Evolutionary conservation across 2,329 filamentous ascomycete species (phyloP).

Genomic region (Aspergillus viridinutans): DNA sequence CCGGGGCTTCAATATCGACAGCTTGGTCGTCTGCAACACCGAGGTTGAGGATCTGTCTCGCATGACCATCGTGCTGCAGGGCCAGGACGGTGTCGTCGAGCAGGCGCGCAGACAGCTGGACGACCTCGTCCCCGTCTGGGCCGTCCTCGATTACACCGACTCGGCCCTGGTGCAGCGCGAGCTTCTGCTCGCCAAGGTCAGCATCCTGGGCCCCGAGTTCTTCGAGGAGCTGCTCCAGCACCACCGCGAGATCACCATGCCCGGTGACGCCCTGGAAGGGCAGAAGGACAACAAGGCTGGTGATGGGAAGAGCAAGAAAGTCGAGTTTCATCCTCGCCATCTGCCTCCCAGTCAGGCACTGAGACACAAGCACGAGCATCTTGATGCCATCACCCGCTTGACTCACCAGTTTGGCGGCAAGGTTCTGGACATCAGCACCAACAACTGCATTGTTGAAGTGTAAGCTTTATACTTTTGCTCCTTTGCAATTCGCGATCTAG

Average conservation of each 20-base stretch:
- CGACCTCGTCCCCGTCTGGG: constrained; percentile 96
- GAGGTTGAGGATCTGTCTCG: constrained; percentile 94
- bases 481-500: background rate
- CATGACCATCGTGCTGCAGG: constrained; percentile 97
- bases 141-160: constrained; percentile 91
- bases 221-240: constrained; percentile 95
- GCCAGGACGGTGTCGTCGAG: constrained; percentile 95
- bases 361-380: constrained; percentile 94
- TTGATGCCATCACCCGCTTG: constrained; percentile 93
- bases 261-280: constrained; percentile 37
- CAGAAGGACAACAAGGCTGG: constrained; percentile 16
- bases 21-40: constrained; percentile 93
- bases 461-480: constrained; percentile 47
- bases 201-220: constrained; percentile 94
- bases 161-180: constrained; percentile 93
- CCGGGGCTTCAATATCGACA: constrained; percentile 98
- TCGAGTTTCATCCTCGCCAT: constrained; percentile 85
- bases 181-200: constrained; percentile 90
- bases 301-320: constrained; percentile 18
- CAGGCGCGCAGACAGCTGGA: constrained; percentile 93
- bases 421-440: constrained; percentile 95
- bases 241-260: constrained; percentile 79
- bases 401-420: constrained; percentile 98
- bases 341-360: constrained; percentile 83
- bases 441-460: constrained; percentile 97